These are phyloP conservation scores for Aspergillus tubingensis DNA, from an alignment of 2,329 filamentous ascomycete species.

Conservation along the genomic window DNA sequence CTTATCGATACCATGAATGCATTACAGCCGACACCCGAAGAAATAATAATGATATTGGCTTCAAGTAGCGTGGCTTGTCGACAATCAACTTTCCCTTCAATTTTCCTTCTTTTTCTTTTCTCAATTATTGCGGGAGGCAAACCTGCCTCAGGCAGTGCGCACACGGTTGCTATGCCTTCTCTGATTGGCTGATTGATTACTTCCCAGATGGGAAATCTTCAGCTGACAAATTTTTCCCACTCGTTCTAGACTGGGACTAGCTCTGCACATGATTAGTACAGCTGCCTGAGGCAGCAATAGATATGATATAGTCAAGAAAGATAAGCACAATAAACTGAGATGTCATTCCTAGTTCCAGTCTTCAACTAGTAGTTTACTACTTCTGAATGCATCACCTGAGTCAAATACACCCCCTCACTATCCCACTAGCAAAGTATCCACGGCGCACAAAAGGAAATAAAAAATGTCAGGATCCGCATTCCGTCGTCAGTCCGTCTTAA, in stretches of 20 bases:
- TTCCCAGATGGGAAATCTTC: not conserved
- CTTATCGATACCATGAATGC: too few species aligned
- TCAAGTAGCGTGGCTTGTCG: too few species aligned
- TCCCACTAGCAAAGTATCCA: too few species aligned
- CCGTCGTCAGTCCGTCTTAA: not conserved
- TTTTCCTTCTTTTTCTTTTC: too few species aligned
- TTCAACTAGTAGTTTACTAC: too few species aligned
- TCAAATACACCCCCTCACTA: too few species aligned
- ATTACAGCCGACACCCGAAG: too few species aligned
- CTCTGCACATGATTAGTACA: not conserved
- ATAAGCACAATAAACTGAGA: not conserved
- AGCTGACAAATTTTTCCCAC: not conserved
- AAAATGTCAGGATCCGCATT: too few species aligned
- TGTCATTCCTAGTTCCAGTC: not conserved
- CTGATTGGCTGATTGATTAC: not conserved
- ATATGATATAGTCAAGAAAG: not conserved
- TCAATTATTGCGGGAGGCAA: not conserved
- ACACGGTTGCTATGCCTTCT: not conserved
- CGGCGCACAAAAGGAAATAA: too few species aligned
- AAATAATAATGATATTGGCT: too few species aligned
- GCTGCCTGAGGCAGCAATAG: not conserved
- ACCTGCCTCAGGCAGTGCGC: not conserved
- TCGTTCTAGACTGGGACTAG: not conserved
- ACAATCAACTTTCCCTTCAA: too few species aligned
- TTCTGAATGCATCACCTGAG: too few species aligned